Conservation (phyloP, 345 rosid genomes). For the Stellera chamaejasme region DNA sequence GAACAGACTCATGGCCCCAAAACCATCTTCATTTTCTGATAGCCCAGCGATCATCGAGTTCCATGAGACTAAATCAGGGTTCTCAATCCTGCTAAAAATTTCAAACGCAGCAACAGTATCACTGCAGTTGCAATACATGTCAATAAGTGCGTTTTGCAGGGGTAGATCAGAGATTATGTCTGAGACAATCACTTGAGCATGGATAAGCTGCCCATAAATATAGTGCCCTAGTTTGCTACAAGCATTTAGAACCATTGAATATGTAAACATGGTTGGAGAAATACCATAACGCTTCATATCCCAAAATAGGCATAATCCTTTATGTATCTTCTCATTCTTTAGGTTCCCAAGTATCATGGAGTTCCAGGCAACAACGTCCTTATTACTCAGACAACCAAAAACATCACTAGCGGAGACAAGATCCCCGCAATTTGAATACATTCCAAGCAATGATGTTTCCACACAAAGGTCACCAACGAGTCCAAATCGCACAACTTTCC, state of each 20-base stretch:
- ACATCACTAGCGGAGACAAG: conserved; percentile 43
- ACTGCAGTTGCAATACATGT: conserved; percentile 72
- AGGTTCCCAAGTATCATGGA: conserved; percentile 57
- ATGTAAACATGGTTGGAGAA: conserved; percentile 56
- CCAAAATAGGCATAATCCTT: conserved; percentile 35
- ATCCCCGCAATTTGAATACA: conserved; percentile 62
- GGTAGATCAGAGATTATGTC: conserved; percentile 41
- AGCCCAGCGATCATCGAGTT: conserved; percentile 70
- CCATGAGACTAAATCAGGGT: conserved; percentile 67
- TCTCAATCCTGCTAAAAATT: conserved; percentile 38
- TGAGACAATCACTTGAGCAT: conserved; percentile 43
- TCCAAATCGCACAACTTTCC: conserved; percentile 43
- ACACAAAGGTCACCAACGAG: conserved; percentile 35
- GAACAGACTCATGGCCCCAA: conserved; percentile 46
- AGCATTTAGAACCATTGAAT: conserved; percentile 62
- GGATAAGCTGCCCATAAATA: conserved; percentile 36
- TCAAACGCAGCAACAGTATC: conserved; percentile 30
- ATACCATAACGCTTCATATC: conserved; percentile 46
- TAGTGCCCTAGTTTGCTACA: conserved; percentile 46
- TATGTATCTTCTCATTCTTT: conserved; percentile 46
- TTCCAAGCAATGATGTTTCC: conserved; percentile 71
- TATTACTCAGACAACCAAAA: conserved; percentile 34
- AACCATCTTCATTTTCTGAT: conserved; percentile 52
- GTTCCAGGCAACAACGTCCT: conserved; percentile 76
- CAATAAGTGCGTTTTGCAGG: conserved; percentile 69